Base-by-base conservation (phyloP, 78 protist species). In the Guillardia theta region DNA sequence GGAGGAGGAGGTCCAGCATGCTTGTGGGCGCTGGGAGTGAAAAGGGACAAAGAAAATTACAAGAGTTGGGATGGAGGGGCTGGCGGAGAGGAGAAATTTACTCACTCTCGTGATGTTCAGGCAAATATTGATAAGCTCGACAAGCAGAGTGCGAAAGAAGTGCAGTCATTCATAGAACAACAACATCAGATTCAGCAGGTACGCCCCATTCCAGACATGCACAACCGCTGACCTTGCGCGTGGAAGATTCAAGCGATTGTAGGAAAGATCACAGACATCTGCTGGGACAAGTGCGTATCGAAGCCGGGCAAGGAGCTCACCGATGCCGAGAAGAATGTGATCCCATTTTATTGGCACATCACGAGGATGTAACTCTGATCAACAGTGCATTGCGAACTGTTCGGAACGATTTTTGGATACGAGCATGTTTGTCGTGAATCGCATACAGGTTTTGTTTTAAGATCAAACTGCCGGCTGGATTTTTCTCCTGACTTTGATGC, bases 241-340 rank as follows among this genome's bases (percentile, higher is more conserved):
- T 70, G n/a, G 83, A 36, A 70, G 48, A 78, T 78, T 36, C 90
- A 78, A 30, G 45, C 90, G 6, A 30, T 78, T 37, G 90, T 78
- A 10, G 90, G 90, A 2, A 78, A 78, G 48, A 78, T 78, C 48
- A 78, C 90, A 36, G 90, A 78, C 10, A 4, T 78, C 43, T 78
- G 90, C 48, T 78, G 90, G 90, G 90, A 78, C 24, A 78, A 78
- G 90, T 78, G 90, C 9, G 90, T 78, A 10, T 22, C 15, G 43
- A 78, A 78, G 90, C 90, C 90, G 39, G 90, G 90, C 10, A 78
- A 78, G 22, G 90, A 43, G 1, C 90, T 78, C 41, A 70, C 87
- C 47, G 87, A 70, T 10, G 10, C 87, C 15, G 87, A 70, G 87
- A 27, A 36, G 87, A 27, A 36, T 27, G 87, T 70, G 87, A 15